Percentiles rank a stretch among this genome's conserved stretches.
phyloP scores from a whole-genome alignment of 2,329 filamentous ascomycete genomes.

The Bipolaris cookei region DNA sequence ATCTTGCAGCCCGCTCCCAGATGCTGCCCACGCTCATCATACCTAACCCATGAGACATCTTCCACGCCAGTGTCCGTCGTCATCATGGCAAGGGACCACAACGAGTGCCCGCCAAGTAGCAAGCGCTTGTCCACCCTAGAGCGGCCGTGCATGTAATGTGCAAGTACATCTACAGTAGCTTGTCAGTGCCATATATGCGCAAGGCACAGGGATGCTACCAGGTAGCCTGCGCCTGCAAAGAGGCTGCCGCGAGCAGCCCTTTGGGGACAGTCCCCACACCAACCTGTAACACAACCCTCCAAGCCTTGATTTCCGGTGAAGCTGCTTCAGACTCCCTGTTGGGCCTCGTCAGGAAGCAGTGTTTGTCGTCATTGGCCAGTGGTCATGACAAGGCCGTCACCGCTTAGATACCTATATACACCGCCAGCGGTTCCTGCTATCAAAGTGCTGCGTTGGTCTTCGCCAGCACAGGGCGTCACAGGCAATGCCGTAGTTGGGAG shows the following conservation, averaged over 20 bases:
- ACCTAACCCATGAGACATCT: background rate
- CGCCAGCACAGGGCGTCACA: constrained; percentile 14
- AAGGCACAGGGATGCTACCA: constrained; percentile 8
- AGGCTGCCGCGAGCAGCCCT: constrained; percentile 27
- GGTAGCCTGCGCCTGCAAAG: constrained; percentile 23
- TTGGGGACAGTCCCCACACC: constrained; percentile 18
- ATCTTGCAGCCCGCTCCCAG: constrained; percentile 25
- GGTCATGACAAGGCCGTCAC: constrained; percentile 20
- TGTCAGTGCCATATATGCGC: constrained; percentile 9
- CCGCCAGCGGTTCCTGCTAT: constrained; percentile 15
- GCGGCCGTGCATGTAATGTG: constrained; percentile 21
- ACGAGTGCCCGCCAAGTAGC: background rate
- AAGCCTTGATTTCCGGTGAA: constrained; percentile 35
- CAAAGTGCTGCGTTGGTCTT: constrained; percentile 13
- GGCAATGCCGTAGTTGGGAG: constrained; percentile 7
- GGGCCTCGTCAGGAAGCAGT: constrained; percentile 4
- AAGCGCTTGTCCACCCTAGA: constrained; percentile 12
- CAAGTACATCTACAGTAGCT: constrained; percentile 22
- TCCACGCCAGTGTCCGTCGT: background rate
- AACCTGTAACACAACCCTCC: constrained; percentile 33
- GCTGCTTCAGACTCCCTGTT: constrained; percentile 22
- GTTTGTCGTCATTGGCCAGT: constrained; percentile 19
- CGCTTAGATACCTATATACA: constrained; percentile 23
- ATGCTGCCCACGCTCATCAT: background rate
- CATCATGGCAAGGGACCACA: background rate